Percentiles rank a stretch among this genome's conserved stretches.
Conservation (phyloP, 2,329 filamentous ascomycete genomes). For the Pestalotiopsis sp. region DNA sequence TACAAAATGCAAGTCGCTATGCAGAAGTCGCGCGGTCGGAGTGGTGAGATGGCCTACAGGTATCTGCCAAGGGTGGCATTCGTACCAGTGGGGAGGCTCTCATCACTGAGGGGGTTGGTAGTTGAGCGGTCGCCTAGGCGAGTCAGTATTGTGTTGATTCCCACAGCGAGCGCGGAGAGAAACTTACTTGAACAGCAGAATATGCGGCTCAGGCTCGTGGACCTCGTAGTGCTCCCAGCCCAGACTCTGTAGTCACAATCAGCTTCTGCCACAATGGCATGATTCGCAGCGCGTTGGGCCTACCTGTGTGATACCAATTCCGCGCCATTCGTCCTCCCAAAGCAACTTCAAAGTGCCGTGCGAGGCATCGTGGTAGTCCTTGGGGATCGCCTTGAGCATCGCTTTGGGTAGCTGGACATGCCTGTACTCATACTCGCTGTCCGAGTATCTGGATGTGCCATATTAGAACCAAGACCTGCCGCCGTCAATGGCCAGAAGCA, state of each 20-base stretch:
- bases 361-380: constrained; percentile 86
- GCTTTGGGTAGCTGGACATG: constrained; percentile 97
- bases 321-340: constrained; percentile 99
- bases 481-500: background rate
- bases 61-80: constrained; percentile 18
- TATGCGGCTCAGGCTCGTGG: constrained; percentile 97
- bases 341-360: constrained; percentile 94
- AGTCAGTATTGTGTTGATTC: background rate
- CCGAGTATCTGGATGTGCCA: constrained; percentile 72
- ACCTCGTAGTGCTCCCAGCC: constrained; percentile 99
- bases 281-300: background rate
- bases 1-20: constrained; percentile 37
- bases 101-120: constrained; percentile 71
- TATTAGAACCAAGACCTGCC: background rate
- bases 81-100: constrained; percentile 10
- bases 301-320: constrained; percentile 95
- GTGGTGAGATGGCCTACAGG: constrained; percentile 12
- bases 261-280: constrained; percentile 1
- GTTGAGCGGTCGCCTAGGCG: constrained; percentile 75
- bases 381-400: constrained; percentile 96
- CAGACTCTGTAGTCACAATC: constrained; percentile 70
- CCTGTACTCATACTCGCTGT: constrained; percentile 92
- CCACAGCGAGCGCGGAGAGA: background rate
- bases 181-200: constrained; percentile 94
- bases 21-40: constrained; percentile 25